Evolutionary conservation across 1,284 basidiomycete species (phyloP), one percentile per base, ranked within the genome.

Genomic region (Rhodotorula sp.): DNA sequence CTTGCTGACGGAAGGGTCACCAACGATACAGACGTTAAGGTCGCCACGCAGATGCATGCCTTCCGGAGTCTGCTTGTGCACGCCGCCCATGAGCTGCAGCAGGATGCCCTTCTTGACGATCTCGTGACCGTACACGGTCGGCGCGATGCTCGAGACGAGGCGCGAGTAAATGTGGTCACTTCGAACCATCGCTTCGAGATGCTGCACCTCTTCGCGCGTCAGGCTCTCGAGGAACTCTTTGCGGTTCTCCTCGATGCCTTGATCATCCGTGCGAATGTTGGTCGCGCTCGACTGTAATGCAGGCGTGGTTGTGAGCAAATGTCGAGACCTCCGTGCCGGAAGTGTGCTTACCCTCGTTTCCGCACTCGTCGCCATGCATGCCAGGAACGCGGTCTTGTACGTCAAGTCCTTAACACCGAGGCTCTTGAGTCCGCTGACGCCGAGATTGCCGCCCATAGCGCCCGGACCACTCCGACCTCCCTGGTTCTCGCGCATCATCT

Each of bases 21-120:
- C 96, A 66, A 99, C 91, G 70, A 99, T 95, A 80, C 95, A 99
- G 68, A 99, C 94, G 79, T 99, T 99, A 81, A 99, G 90, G 79
- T 99, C 96, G 4, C 96, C 96, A 82, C 96, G 89, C 26, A 99
- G 85, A 80, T 98, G 88, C 86, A 99, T 99, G 58, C 96, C 96
- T 81, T 99, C 96, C 0, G 86, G 84, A 0, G 95, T 99, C 80
- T 94, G 88, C 81, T 99, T 99, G 83, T 99, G 95, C 18, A 99
- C 95, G 57, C 96, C 96, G n/a, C 96, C 95, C 92, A 99, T 93
- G 56, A 99, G 86, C 80, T 99, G 96, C 20, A 99, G 85, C n/a
- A 99, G 83, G 51, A 99, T 86, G 15, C 96, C 96, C 81, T 99
- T 99, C 84, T 99, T 99, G 77, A 97, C 94, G 66, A 97, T 95